Base-by-base conservation (phyloP, 2,329 filamentous ascomycete genomes). In the Seiridium cupressi region DNA sequence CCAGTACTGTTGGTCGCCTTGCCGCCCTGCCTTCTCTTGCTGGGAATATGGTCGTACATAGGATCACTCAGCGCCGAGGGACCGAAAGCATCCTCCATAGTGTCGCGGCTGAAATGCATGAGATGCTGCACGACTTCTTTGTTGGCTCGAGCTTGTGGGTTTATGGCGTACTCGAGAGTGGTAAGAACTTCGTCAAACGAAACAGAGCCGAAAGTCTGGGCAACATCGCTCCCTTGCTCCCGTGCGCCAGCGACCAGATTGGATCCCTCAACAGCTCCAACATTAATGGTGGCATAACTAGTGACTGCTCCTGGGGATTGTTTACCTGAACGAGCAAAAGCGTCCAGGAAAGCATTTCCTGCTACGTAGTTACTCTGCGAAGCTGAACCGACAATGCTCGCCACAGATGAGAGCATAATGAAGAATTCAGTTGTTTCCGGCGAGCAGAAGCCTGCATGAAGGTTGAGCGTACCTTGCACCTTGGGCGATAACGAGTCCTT, bases 401-500 rank as follows among this genome's bases (percentile, higher is more conserved):
- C 42, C 2, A 62, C 34, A 3, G 68, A 68, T 1, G 64, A 68
- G 13, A 68, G 55, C 49, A 61, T 62, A 42, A 69, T 32, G 58
- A 68, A 68, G 55, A 67, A 68, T n/a, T 66, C 64, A 1, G 64
- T 55, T 1, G 58, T 35, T 40, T 58, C n/a, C 3, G 47, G 31
- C 11, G 60, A 56, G 38, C 59, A 51, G 31, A 67, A 66, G 4
- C 49, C 57, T 13, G 56, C 32, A 48, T 72, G 66, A 2, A 73
- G 61, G 55, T 74, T 74, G 61, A 62, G 66, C 6, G 70, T 70
- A 8, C 71, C 71, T n/a, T 62, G 35, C 13, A 69, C 66, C 56
- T 75, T 76, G 11, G 71, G 69, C 9, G 51, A 46, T n/a, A 69
- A 57, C 18, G 65, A 63, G 2, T 60, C 59, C 11, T 60, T 59